Evolutionary conservation across 2,329 filamentous ascomycete genomes (phyloP), one percentile per base, ranked within the genome.

Genomic region (Epichloe aotearoae): DNA sequence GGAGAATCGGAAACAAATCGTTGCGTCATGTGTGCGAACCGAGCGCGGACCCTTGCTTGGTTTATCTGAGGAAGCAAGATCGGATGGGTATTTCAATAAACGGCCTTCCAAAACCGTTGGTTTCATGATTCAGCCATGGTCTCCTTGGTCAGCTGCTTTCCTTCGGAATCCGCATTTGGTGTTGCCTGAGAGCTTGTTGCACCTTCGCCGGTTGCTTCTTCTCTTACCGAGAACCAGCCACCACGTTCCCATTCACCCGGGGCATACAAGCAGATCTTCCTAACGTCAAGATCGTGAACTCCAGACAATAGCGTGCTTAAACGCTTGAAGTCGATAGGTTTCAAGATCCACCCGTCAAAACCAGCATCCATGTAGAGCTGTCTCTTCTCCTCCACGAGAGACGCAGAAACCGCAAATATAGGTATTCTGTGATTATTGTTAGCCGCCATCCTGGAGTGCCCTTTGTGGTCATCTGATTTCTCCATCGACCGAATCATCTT

Each of bases 261-360:
- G 43, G 73, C 66, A 61, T 94, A 94, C 1, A 89, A 62, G 57
- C 80, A 83, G n/a, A 72, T 65, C 17, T 76, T 66, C 17, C 87
- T 75, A 0, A 75, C 68, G 0, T 76, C 67, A 1, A 75, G 69
- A 44, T 86, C 75, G 3, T 80, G 73, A 39, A 93, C 86, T 1
- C 87, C 88, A 1, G 71, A 65, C 50, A 95, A 73, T 7, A 95
- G 71, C 20, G 76, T 73, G 52, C 79, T 80, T 0, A 95, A 72
- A 8, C 88, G 76, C 57, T 81, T 79, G 62, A 95, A 94, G 53
- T 91, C 82, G 43, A 95, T 86, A 0, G 88, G 88, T 61, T 95
- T 95, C 52, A 94, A 70, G 26, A 95, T 89, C 88, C 88, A 95
- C 23, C 85, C 89, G 57, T 95, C 88, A 57, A 95, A 95, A 0